Evolutionary conservation across 2,329 filamentous ascomycete genomes (phyloP), one percentile per base, ranked within the genome.

Genomic region (Penicillium sp.): DNA sequence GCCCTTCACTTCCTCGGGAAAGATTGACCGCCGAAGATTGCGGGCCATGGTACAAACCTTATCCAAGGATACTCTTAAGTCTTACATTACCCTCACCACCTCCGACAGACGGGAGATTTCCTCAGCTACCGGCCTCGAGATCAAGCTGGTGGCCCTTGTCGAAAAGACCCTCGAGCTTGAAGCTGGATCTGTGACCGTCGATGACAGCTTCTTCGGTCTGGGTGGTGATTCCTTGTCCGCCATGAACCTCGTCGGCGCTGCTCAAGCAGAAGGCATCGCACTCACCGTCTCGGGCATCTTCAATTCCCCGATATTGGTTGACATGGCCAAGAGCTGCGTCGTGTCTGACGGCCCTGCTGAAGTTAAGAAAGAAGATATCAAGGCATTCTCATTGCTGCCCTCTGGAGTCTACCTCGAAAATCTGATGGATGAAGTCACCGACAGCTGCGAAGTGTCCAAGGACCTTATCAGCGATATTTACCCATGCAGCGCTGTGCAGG

Each of bases 181-280:
- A 8, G 52, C 68, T 4, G 69, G 70, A 6, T 71, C 72, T 21
- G 69, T 79, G 32, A 74, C 72, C 8, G 69, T 68, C 1, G 73
- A 77, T 47, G 77, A 79, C 45, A 77, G 70, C 47, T 80, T 80
- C 63, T 78, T 79, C 58, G 70, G 72, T 1, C 65, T 78, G 4
- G 77, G 77, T 29, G 77, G 77, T 27, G 77, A 79, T 54, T 79
- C 77, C 0, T 74, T 79, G 56, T 72, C 72, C 21, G 77, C 77
- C 5, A 79, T 80, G 75, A 73, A 72, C 31, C 69, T 79, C 1
- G 77, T 79, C 38, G 70, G 71, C 5, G 72, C 72, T 34, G 72
- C 73, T 27, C 69, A 74, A 7, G 69, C 71, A 5, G 67, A 71
- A 29, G 74, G 74, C 5, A 66, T 79, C 13, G 58, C 68, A 1